Evolutionary conservation across 352 stramenopile genomes (phyloP).

Genomic region (Globisporangium middletonii): DNA sequence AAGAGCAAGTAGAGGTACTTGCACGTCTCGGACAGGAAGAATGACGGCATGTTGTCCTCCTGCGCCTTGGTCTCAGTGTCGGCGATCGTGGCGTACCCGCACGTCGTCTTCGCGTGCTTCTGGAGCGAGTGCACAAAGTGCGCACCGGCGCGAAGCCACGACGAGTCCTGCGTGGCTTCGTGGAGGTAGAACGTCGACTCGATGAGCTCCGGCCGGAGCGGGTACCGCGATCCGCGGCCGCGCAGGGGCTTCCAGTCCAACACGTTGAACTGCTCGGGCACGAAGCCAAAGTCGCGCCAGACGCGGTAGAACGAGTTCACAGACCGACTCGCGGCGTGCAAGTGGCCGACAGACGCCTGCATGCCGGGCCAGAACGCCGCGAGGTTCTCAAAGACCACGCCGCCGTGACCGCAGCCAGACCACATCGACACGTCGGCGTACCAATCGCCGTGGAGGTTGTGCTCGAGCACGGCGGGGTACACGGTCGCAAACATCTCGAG

Average conservation of each 20-base stretch:
- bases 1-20: constrained; percentile 99
- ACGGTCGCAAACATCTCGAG: constrained; percentile 89
- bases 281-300: constrained; percentile 93
- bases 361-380: constrained; percentile 96
- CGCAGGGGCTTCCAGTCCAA: constrained; percentile 64
- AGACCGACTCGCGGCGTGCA: constrained; percentile 71
- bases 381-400: constrained; percentile 83
- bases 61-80: constrained; percentile 87
- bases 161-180: constrained; percentile 79
- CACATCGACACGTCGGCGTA: constrained; percentile 85
- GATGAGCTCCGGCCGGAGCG: constrained; percentile 96
- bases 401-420: constrained; percentile 41
- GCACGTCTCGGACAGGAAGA: constrained; percentile 98
- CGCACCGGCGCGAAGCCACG: constrained; percentile 73
- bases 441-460: constrained; percentile 83
- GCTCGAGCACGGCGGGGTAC: constrained; percentile 53
- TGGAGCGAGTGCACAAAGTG: constrained; percentile 86
- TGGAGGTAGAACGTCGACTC: constrained; percentile 97
- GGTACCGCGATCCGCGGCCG: constrained; percentile 70
- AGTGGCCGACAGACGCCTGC: constrained; percentile 92
- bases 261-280: constrained; percentile 96
- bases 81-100: constrained; percentile 89
- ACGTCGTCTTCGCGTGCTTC: constrained; percentile 88
- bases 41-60: constrained; percentile 97
- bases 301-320: constrained; percentile 95